Conservation (phyloP, 495 filamentous ascomycete genomes). For the Penicillium waksmanii region DNA sequence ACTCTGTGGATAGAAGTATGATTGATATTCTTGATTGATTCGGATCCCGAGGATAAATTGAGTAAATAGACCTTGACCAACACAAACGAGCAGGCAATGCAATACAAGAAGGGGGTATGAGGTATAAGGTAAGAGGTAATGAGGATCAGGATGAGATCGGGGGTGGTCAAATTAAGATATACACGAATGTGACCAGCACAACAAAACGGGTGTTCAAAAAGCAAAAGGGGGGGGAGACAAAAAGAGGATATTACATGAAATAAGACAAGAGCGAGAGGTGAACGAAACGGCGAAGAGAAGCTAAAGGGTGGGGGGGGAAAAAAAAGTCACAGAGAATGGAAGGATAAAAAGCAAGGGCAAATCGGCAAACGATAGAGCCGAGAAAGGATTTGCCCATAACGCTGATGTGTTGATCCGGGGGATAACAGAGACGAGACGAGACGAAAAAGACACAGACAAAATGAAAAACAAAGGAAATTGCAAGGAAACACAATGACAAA, state of each 20-base stretch:
- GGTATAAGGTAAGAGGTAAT: slow-evolving; percentile 24
- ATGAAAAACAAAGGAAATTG: slow-evolving; percentile 18
- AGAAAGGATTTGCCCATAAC: slow-evolving; percentile 14
- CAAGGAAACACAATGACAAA: slow-evolving; percentile 11
- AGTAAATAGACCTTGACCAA: slow-evolving; percentile 30
- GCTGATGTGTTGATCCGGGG: slow-evolving; percentile 16
- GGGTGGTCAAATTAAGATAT: slow-evolving; percentile 35
- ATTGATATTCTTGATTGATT: too few species aligned
- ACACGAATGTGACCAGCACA: slow-evolving; percentile 44
- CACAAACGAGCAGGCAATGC: slow-evolving; percentile 30
- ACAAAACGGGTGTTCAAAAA: slow-evolving; percentile 10
- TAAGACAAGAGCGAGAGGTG: slow-evolving; percentile 18
- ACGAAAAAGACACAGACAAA: slow-evolving; percentile 15
- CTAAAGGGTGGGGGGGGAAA: slow-evolving; percentile 4
- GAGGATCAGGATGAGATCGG: slow-evolving; percentile 24
- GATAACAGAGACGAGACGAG: slow-evolving; percentile 13
- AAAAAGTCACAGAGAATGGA: slow-evolving; percentile 13
- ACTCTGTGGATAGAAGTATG: too few species aligned
- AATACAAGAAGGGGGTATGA: slow-evolving; percentile 40
- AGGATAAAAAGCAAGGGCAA: slow-evolving; percentile 1
- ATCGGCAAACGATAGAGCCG: not conserved
- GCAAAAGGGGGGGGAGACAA: slow-evolving; percentile 3
- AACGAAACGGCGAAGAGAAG: slow-evolving; percentile 20
- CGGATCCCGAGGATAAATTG: slow-evolving; percentile 24
- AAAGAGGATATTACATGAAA: slow-evolving; percentile 35